Percentiles rank a stretch among this genome's conserved stretches.
Evolutionary conservation across 2,329 filamentous ascomycete genomes (phyloP).

Genomic region (Chrysoporthe cubensis): DNA sequence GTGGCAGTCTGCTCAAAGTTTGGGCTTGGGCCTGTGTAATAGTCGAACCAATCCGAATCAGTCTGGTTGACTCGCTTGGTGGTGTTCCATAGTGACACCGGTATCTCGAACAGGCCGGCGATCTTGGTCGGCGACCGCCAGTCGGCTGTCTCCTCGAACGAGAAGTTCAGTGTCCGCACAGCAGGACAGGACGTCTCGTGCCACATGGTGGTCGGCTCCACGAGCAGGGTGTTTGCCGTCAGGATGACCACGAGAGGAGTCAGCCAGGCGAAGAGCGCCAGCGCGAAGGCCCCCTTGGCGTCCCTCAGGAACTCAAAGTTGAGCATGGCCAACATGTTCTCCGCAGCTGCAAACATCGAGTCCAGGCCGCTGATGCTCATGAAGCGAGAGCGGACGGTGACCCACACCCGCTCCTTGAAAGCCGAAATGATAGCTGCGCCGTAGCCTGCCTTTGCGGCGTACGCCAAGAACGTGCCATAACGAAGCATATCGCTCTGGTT

Average conservation of each 20-base stretch:
- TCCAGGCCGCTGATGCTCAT: slow-evolving; percentile 37
- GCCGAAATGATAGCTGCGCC: slow-evolving; percentile 40
- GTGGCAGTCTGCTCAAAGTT: slow-evolving; percentile 30
- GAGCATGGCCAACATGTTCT: slow-evolving; percentile 55
- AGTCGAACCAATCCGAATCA: slow-evolving; percentile 36
- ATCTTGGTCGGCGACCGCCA: slow-evolving; percentile 33
- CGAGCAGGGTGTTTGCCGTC: slow-evolving; percentile 34
- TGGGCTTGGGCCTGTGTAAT: slow-evolving; percentile 34
- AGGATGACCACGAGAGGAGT: slow-evolving; percentile 38
- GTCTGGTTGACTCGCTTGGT: slow-evolving; percentile 31
- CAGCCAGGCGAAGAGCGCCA: slow-evolving; percentile 35
- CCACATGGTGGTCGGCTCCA: slow-evolving; percentile 31
- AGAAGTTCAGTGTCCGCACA: slow-evolving; percentile 38
- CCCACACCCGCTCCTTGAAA: slow-evolving; percentile 35
- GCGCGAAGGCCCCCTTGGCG: slow-evolving; percentile 48
- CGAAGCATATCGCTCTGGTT: slow-evolving; percentile 44
- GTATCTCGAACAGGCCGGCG: slow-evolving; percentile 32
- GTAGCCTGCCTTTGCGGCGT: slow-evolving; percentile 44
- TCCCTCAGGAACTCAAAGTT: slow-evolving; percentile 41
- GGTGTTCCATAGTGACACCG: slow-evolving; percentile 36
- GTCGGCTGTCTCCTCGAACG: slow-evolving; percentile 33
- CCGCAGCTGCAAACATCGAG: slow-evolving; percentile 44
- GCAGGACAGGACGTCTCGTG: slow-evolving; percentile 28
- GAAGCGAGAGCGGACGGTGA: slow-evolving; percentile 33
- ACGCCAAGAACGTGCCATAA: slow-evolving; percentile 44